A percentile compares a stretch with the other conserved stretches of the same genome.
Evolutionary conservation across 73 alveolate species (phyloP).

Genomic region (Paramecium sexaurelia): DNA sequence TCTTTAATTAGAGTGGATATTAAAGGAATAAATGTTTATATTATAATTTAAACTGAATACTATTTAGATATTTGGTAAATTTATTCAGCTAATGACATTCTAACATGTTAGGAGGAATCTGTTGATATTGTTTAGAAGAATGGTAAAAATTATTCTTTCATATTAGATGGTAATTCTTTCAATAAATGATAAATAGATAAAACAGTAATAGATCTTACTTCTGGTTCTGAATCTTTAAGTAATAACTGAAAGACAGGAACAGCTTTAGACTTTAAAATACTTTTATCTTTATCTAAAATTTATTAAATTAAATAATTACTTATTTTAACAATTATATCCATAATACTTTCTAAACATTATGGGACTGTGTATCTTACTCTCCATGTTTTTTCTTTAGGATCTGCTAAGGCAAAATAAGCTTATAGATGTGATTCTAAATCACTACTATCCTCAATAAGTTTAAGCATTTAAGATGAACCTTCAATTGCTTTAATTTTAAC

Average conservation of each 20-base stretch:
- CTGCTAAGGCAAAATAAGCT: constrained; percentile 34
- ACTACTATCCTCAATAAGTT: constrained; percentile 5
- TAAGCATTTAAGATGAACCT: constrained; percentile 56
- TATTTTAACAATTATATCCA: neutral
- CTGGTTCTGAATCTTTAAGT: constrained; percentile 66
- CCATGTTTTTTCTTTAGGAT: constrained; percentile 62
- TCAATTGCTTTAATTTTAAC: constrained; percentile 68
- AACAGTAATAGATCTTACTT: constrained; percentile 62
- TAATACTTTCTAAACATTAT: constrained; percentile 50
- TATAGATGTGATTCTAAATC: constrained; percentile 42
- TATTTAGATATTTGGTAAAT: constrained; percentile 50
- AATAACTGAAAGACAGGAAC: constrained; percentile 37
- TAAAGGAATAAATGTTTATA: constrained; percentile 49
- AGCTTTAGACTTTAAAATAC: constrained; percentile 18
- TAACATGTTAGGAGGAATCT: constrained; percentile 59
- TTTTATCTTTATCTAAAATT: constrained; percentile 47
- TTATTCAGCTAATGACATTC: constrained; percentile 64
- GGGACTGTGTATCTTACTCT: constrained; percentile 66
- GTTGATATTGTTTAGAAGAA: neutral
- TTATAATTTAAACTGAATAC: constrained; percentile 21
- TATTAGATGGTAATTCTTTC: neutral
- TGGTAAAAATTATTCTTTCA: constrained; percentile 21
- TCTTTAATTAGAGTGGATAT: constrained; percentile 53
- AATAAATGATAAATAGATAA: constrained; percentile 19
- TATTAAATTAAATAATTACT: neutral